Conservation (phyloP, 345 rosid genomes). For the Adansonia digitata region DNA sequence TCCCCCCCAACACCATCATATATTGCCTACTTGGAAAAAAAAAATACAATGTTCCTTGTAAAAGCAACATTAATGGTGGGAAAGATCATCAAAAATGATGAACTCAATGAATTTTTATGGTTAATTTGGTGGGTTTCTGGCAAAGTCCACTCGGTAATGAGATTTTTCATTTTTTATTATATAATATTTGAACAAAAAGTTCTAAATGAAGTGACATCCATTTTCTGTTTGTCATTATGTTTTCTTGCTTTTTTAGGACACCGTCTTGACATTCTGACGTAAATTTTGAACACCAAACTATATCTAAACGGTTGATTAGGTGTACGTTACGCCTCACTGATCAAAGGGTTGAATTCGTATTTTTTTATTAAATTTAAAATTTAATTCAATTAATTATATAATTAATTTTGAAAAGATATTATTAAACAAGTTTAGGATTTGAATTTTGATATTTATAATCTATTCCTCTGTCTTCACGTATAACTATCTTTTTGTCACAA, state of each 20-base stretch:
- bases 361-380: too few species aligned
- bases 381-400: too few species aligned
- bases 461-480: too few species aligned
- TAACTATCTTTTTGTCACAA: too few species aligned
- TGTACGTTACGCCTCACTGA: neutral
- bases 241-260: neutral
- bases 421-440: too few species aligned
- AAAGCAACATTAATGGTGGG: conserved; percentile 6
- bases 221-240: neutral
- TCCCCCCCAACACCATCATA: neutral
- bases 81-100: neutral
- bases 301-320: neutral
- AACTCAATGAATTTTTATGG: neutral
- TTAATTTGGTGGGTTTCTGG: neutral
- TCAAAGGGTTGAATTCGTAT: too few species aligned
- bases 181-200: neutral
- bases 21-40: neutral
- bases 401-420: too few species aligned
- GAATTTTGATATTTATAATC: too few species aligned
- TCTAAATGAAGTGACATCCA: neutral
- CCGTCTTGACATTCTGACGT: neutral
- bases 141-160: neutral
- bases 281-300: neutral
- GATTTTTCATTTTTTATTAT: neutral
- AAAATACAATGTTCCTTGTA: neutral